Evolutionary conservation across 805 yeast species (phyloP).

Genomic region (Yarrowia sp.): DNA sequence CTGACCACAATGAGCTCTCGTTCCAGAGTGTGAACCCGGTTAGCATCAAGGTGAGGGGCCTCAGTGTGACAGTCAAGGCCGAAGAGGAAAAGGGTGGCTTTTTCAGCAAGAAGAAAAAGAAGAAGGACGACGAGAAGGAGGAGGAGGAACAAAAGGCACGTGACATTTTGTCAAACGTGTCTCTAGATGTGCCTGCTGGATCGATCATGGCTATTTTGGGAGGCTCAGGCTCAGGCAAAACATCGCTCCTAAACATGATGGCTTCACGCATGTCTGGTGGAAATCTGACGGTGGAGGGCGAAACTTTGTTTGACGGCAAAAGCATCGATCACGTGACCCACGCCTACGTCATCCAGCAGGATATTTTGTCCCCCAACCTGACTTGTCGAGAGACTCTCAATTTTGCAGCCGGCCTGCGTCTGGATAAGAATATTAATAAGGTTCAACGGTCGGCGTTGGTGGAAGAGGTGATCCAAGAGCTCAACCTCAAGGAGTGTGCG

Average conservation of each 20-base stretch:
- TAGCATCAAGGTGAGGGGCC: slow-evolving; percentile 3
- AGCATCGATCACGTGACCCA: slow-evolving; percentile 11
- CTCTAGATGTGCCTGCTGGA: slow-evolving; percentile 59
- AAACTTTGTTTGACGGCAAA: slow-evolving; percentile 35
- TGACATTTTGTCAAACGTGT: slow-evolving; percentile 48
- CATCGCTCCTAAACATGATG: slow-evolving; percentile 64
- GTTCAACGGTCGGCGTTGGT: slow-evolving; percentile 52
- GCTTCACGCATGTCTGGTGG: slow-evolving; percentile 36
- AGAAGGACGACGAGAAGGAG: slow-evolving; percentile 26
- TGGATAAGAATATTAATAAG: slow-evolving; percentile 49
- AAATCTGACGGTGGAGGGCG: slow-evolving; percentile 34
- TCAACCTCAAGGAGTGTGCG: slow-evolving; percentile 65
- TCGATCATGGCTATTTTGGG: slow-evolving; percentile 78
- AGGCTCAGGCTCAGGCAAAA: slow-evolving; percentile 85
- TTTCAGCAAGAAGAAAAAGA: slow-evolving; percentile 28
- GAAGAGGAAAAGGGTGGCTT: neutral
- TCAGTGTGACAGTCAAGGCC: slow-evolving; percentile 1
- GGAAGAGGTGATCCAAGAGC: slow-evolving; percentile 56
- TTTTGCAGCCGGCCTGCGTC: slow-evolving; percentile 68
- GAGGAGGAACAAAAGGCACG: neutral
- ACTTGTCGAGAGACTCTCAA: slow-evolving; percentile 68
- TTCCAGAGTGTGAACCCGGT: slow-evolving; percentile 26
- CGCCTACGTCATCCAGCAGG: slow-evolving; percentile 77
- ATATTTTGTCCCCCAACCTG: slow-evolving; percentile 65
- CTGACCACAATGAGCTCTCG: slow-evolving; percentile 10